Evolutionary conservation across 306 rosid genomes (phyloP).

Genomic region (Quercus robur): DNA sequence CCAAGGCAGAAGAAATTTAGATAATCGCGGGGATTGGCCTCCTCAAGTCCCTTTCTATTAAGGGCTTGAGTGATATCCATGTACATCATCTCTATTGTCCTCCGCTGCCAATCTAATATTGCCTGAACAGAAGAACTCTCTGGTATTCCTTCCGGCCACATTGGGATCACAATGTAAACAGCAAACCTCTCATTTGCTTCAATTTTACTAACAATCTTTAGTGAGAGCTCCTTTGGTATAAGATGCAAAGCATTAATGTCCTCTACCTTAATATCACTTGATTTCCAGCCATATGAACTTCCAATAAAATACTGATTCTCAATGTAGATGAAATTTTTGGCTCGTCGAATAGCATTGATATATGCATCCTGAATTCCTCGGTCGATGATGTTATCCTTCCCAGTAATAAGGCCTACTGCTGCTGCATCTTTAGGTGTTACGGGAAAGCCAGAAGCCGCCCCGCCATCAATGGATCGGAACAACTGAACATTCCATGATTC

Average conservation of each 20-base stretch:
- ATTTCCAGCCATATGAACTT: conserved; percentile 78
- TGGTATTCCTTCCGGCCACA: conserved; percentile 96
- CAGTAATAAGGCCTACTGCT: conserved; percentile 58
- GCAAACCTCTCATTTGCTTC: conserved; percentile 70
- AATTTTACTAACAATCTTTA: conserved; percentile 84
- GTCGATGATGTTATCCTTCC: conserved; percentile 67
- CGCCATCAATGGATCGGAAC: conserved; percentile 80
- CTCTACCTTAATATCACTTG: conserved; percentile 45
- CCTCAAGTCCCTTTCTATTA: conserved; percentile 33
- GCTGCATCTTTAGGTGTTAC: conserved; percentile 37
- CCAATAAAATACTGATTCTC: conserved; percentile 90
- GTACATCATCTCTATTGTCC: conserved; percentile 91
- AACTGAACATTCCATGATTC: conserved; percentile 77
- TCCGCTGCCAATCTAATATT: conserved; percentile 80
- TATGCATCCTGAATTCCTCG: conserved; percentile 82
- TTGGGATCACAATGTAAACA: conserved; percentile 76
- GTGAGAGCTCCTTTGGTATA: conserved; percentile 73
- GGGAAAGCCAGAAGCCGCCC: conserved; percentile 74
- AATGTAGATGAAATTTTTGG: conserved; percentile 80
- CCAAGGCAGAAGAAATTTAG: conserved; percentile 87
- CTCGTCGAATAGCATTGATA: conserved; percentile 71
- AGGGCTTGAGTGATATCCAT: conserved; percentile 60
- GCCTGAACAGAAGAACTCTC: conserved; percentile 84
- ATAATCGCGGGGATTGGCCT: conserved; percentile 53
- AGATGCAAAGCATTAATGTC: conserved; percentile 78